A percentile compares a stretch with the other conserved stretches of the same genome.
Evolutionary conservation across 495 filamentous ascomycete species (phyloP).

Genomic region (Echria macrotheca): DNA sequence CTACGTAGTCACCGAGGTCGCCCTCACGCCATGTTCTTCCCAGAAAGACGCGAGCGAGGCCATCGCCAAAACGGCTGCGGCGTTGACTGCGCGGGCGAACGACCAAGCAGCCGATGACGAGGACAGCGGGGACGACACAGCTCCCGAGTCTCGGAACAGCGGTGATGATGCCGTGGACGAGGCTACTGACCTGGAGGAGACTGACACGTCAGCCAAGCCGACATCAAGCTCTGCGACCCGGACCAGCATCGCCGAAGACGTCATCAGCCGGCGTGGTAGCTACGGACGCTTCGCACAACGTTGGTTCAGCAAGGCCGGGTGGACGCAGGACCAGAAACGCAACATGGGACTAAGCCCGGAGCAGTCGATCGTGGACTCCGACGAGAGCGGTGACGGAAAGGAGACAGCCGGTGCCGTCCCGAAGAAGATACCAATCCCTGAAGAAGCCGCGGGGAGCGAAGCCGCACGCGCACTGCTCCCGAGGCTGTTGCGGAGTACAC

Average conservation of each 20-base stretch:
- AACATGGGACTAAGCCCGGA: slow-evolving; percentile 52
- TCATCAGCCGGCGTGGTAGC: slow-evolving; percentile 66
- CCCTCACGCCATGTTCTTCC: slow-evolving; percentile 78
- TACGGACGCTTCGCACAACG: slow-evolving; percentile 84
- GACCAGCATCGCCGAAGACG: slow-evolving; percentile 71
- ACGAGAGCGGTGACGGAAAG: slow-evolving; percentile 2
- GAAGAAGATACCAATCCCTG: slow-evolving; percentile 19
- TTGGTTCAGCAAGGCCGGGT: slow-evolving; percentile 82
- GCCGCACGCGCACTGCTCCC: slow-evolving; percentile 57
- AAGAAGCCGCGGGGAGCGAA: slow-evolving; percentile 28
- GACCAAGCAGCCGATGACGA: slow-evolving; percentile 33
- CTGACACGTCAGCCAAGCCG: slow-evolving; percentile 32
- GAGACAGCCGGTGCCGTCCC: slow-evolving; percentile 14
- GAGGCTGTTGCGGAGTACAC: slow-evolving; percentile 76
- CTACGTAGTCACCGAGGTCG: slow-evolving; percentile 79
- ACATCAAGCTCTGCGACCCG: slow-evolving; percentile 30
- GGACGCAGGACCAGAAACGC: slow-evolving; percentile 57
- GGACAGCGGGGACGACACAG: slow-evolving; percentile 31
- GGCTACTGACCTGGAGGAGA: slow-evolving; percentile 1
- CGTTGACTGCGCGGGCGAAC: slow-evolving; percentile 31
- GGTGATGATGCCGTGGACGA: slow-evolving; percentile 30
- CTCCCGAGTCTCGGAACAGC: slow-evolving; percentile 21
- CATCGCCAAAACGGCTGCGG: slow-evolving; percentile 57
- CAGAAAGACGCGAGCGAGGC: slow-evolving; percentile 65
- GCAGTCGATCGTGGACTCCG: slow-evolving; percentile 9